phyloP scores from a whole-genome alignment of 192 early-diverging fungal species.

The Backusella psychrophila region DNA sequence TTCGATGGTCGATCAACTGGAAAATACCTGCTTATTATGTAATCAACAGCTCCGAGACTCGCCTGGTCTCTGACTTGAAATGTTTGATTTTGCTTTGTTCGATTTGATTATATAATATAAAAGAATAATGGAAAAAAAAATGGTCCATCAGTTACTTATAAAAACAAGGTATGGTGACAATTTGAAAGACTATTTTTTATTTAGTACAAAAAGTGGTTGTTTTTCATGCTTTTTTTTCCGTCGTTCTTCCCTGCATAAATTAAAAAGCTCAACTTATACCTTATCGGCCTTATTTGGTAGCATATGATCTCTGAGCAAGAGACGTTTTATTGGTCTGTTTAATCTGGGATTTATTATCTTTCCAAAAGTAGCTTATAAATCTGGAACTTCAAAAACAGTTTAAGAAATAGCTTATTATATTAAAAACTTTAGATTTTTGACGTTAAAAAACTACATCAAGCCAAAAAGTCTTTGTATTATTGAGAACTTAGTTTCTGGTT shows the following conservation, averaged over 20 bases:
- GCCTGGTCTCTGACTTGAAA: no score
- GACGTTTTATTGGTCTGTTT: neutral
- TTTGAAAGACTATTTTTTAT: neutral
- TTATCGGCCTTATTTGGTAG: neutral
- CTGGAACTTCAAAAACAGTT: neutral
- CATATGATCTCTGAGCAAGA: neutral
- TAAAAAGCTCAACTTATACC: neutral
- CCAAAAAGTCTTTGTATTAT: no score
- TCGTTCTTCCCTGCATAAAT: neutral
- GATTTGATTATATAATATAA: neutral
- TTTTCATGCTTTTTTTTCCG: neutral
- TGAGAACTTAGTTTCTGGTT: no score
- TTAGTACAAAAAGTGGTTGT: neutral
- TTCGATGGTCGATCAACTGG: neutral
- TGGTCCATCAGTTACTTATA: neutral
- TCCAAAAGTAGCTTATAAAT: neutral
- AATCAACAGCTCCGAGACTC: neutral
- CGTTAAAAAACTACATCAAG: neutral
- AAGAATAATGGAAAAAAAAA: neutral
- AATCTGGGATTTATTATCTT: neutral
- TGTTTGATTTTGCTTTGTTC: neutral
- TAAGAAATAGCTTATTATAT: neutral
- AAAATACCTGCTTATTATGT: neutral
- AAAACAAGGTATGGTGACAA: neutral
- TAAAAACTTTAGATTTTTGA: neutral